phyloP scores from a whole-genome alignment of 2,329 filamentous ascomycete genomes.

The Cladobotryum protrusum region DNA sequence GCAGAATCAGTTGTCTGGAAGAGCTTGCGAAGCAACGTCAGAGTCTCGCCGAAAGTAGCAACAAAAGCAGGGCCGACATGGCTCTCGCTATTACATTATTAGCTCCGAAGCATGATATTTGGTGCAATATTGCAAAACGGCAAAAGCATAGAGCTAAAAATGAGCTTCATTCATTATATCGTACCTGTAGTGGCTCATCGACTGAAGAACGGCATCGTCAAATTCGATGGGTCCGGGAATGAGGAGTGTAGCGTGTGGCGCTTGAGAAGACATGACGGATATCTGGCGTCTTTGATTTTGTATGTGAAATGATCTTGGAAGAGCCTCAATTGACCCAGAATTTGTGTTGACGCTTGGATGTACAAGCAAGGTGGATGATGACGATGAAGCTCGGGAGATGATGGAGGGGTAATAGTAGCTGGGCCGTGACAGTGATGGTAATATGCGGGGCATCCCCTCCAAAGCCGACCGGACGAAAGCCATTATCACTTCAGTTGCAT shows the following conservation, averaged over 20 bases:
- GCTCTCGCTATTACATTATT: constrained; percentile 61
- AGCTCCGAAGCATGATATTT: constrained; percentile 7
- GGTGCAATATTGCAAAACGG: no score
- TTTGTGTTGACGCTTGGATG: constrained; percentile 1
- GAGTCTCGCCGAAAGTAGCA: constrained; percentile 80
- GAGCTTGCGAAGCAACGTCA: constrained; percentile 82
- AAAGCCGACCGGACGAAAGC: constrained; percentile 23
- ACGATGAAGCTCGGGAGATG: constrained; percentile 6
- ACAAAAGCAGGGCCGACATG: constrained; percentile 89
- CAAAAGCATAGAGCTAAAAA: no score
- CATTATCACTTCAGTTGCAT: not conserved
- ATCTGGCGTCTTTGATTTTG: constrained; percentile 17
- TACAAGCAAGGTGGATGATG: not conserved
- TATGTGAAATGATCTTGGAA: constrained; percentile 16
- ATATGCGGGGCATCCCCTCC: constrained; percentile 23
- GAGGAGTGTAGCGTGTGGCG: constrained; percentile 66
- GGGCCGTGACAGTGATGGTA: constrained; percentile 12
- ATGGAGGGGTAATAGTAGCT: constrained; percentile 22
- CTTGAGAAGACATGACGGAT: constrained; percentile 54
- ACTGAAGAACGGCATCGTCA: constrained; percentile 90
- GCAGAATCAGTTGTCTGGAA: constrained; percentile 81
- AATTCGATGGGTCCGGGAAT: constrained; percentile 98
- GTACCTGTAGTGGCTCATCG: constrained; percentile 91
- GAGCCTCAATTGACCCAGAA: constrained; percentile 7
- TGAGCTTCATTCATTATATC: constrained; percentile 10